These are phyloP conservation scores for Rhodotorula paludigena DNA, from an alignment of 768 basidiomycete genomes.

Conservation along the genomic window DNA sequence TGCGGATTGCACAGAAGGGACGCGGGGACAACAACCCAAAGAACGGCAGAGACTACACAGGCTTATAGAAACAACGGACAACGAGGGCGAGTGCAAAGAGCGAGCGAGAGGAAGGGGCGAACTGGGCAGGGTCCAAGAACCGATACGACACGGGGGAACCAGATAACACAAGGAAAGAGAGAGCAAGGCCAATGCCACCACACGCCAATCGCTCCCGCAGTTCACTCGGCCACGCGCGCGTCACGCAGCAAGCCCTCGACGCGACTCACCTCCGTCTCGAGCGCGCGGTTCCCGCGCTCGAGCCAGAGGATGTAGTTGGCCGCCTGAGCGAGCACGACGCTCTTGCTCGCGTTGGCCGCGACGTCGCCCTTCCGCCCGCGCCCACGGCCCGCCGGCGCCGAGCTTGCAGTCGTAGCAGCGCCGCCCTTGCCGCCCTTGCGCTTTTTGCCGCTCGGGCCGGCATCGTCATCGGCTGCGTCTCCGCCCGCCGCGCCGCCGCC, in stretches of 20 bases:
- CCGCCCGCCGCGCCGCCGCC: neutral
- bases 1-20: too few relatives aligned
- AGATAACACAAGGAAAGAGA: neutral
- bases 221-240: neutral
- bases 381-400: conserved; percentile 22
- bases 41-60: too few relatives aligned
- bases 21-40: too few relatives aligned
- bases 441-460: conserved; percentile 57
- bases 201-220: too few relatives aligned
- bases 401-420: too few relatives aligned
- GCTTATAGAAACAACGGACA: too few relatives aligned
- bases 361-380: conserved; percentile 35
- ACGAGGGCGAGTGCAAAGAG: too few relatives aligned
- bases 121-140: too few relatives aligned
- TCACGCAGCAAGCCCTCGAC: conserved; percentile 54
- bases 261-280: conserved; percentile 63
- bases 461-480: neutral
- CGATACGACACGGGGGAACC: too few relatives aligned
- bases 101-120: too few relatives aligned
- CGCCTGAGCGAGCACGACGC: conserved; percentile 78
- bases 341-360: conserved; percentile 56
- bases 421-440: conserved; percentile 54
- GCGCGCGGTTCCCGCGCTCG: conserved; percentile 71
- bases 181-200: too few relatives aligned
- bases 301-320: conserved; percentile 80